Percentiles rank a stretch among this genome's conserved stretches.
Conservation (phyloP, 129 eudicot genomes). For the Ambrosia artemisiifolia region DNA sequence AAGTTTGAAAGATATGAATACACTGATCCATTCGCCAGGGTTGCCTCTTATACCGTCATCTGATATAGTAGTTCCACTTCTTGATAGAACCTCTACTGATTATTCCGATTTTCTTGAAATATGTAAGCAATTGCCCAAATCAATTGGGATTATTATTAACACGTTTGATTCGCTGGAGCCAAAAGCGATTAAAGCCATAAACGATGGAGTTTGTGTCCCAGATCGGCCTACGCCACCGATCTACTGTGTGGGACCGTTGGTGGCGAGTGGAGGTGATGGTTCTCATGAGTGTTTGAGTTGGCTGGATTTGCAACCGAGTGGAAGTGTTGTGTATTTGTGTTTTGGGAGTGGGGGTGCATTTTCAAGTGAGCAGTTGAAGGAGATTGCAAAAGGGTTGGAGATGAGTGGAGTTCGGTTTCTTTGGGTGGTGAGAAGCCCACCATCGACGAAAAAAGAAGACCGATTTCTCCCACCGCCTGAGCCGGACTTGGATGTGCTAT, state of each 20-base stretch:
- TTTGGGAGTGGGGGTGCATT: conserved; percentile 47
- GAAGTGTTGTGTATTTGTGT: conserved; percentile 42
- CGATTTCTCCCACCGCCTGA: conserved; percentile 34
- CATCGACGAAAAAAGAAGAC: conserved; percentile 29
- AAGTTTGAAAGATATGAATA: conserved; percentile 23
- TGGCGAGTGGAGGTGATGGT: conserved; percentile 16
- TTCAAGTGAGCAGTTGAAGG: conserved; percentile 31
- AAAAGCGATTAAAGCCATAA: conserved; percentile 43
- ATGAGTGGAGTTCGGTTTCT: conserved; percentile 37
- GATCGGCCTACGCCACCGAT: conserved; percentile 50
- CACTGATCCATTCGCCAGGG: conserved; percentile 15
- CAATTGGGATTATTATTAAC: conserved; percentile 49
- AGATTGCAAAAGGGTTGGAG: conserved; percentile 40
- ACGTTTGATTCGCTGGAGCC: conserved; percentile 51
- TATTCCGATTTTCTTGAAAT: conserved; percentile 31
- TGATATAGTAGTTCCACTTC: conserved; percentile 18
- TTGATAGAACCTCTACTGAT: conserved; percentile 16
- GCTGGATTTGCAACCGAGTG: conserved; percentile 41
- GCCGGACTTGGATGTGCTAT: conserved; percentile 40
- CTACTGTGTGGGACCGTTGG: conserved; percentile 51
- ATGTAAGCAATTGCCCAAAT: conserved; percentile 22
- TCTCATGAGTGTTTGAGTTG: conserved; percentile 32
- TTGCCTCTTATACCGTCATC: conserved; percentile 18
- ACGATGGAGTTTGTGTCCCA: conserved; percentile 42
- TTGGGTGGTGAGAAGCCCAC: conserved; percentile 44